Evolutionary conservation across 2,329 filamentous ascomycete species (phyloP).

Genomic region (Purpureocillium lavendulum): DNA sequence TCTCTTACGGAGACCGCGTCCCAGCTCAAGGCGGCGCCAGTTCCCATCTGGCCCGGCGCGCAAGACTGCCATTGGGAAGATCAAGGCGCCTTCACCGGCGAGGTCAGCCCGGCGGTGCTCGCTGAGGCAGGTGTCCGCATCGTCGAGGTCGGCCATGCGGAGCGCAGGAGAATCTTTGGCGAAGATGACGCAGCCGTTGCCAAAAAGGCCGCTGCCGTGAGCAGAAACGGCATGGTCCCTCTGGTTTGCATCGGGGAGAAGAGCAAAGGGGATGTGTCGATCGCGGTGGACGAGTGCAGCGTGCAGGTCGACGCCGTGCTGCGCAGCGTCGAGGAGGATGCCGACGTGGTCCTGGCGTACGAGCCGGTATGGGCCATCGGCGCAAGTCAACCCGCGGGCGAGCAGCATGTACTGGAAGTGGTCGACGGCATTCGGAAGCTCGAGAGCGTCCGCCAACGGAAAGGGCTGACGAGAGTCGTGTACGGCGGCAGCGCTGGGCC

Average conservation of each 20-base stretch:
- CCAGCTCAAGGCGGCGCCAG: constrained; percentile 31
- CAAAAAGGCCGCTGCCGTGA: constrained; percentile 61
- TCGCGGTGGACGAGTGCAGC: constrained; percentile 58
- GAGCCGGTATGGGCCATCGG: constrained; percentile 90
- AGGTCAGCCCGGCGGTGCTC: constrained; percentile 63
- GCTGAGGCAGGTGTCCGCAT: constrained; percentile 60
- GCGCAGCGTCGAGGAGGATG: constrained; percentile 47
- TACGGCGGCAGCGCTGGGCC: constrained; percentile 81
- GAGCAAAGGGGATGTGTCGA: constrained; percentile 37
- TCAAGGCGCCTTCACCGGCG: constrained; percentile 67
- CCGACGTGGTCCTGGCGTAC: constrained; percentile 71
- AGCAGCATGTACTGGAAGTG: constrained; percentile 65
- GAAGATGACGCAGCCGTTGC: constrained; percentile 65
- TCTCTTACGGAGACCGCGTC: constrained; percentile 47
- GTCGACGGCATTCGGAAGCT: constrained; percentile 52
- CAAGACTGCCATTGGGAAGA: constrained; percentile 69
- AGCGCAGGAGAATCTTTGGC: constrained; percentile 61
- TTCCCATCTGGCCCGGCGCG: constrained; percentile 53
- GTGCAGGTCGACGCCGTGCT: constrained; percentile 59
- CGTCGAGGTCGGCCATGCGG: constrained; percentile 75
- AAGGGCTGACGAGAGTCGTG: constrained; percentile 57
- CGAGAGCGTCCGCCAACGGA: constrained; percentile 40
- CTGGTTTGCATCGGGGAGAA: constrained; percentile 75
- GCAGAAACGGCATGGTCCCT: constrained; percentile 62
- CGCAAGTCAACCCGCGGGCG: constrained; percentile 59